These are phyloP conservation scores for Didymellaceae sp. DNA, from an alignment of 2,329 filamentous ascomycete genomes.

Conservation along the genomic window DNA sequence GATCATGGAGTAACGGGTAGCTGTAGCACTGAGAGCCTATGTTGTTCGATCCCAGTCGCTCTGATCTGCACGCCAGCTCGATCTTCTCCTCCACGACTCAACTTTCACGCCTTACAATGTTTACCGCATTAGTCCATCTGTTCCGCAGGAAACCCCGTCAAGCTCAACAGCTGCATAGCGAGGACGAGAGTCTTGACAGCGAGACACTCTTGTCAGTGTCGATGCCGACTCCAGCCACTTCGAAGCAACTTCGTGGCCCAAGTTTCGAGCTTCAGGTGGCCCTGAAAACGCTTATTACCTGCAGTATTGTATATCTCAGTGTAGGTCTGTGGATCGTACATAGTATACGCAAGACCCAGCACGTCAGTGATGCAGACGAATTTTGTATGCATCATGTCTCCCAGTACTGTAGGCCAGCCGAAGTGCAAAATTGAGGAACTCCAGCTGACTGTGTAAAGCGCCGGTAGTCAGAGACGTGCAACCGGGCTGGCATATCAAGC, in stretches of 20 bases:
- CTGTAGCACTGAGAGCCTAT: no score
- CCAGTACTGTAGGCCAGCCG: constrained; percentile 36
- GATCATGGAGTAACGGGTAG: no score
- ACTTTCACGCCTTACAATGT: not conserved
- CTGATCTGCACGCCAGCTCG: not conserved
- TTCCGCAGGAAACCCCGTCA: constrained; percentile 18
- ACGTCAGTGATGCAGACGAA: constrained; percentile 27
- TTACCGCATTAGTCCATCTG: constrained; percentile 3
- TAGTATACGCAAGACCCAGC: constrained; percentile 17
- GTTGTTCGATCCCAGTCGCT: no score
- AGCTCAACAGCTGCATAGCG: constrained; percentile 13
- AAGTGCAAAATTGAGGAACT: not conserved
- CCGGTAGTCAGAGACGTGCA: constrained; percentile 50
- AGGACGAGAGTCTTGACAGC: constrained; percentile 19
- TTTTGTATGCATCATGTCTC: constrained; percentile 40
- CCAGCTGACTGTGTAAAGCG: constrained; percentile 22
- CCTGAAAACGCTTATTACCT: constrained; percentile 22
- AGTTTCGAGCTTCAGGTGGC: constrained; percentile 4
- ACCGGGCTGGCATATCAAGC: constrained; percentile 50
- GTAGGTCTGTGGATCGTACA: constrained; percentile 26
- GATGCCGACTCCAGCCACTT: constrained; percentile 1
- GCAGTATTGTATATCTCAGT: constrained; percentile 28
- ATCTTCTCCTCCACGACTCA: not conserved
- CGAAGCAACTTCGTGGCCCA: not conserved
- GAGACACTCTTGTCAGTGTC: constrained; percentile 23